These are phyloP conservation scores for Apiotrichum veenhuisii DNA, from an alignment of 1,284 basidiomycete species.

Conservation along the genomic window DNA sequence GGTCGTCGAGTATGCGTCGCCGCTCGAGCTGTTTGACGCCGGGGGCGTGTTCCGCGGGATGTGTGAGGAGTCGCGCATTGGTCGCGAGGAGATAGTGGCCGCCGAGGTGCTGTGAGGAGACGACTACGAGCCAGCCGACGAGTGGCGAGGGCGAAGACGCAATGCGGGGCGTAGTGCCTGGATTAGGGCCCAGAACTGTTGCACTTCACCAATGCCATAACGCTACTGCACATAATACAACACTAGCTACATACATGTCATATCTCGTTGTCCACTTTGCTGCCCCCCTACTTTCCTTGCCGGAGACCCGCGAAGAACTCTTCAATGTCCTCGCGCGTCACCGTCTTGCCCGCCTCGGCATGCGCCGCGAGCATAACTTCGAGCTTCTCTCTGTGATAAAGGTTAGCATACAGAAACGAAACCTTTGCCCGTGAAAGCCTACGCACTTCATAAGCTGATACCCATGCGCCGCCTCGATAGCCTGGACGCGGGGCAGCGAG, in stretches of 20 bases:
- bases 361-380: conserved; percentile 35
- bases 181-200: too few relatives aligned
- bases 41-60: conserved; percentile 44
- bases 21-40: conserved; percentile 42
- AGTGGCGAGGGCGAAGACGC: too few relatives aligned
- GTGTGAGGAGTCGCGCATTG: conserved; percentile 49
- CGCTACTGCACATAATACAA: background rate
- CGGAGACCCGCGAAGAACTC: conserved; percentile 34
- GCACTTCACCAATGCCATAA: too few relatives aligned
- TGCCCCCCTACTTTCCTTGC: too few relatives aligned
- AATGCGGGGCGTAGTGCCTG: too few relatives aligned
- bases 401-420: background rate
- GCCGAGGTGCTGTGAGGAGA: too few relatives aligned
- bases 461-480: conserved; percentile 47
- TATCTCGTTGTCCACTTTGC: background rate
- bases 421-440: background rate
- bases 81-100: conserved; percentile 42
- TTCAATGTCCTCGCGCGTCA: conserved; percentile 42
- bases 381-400: conserved; percentile 31
- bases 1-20: conserved; percentile 44
- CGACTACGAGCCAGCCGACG: too few relatives aligned
- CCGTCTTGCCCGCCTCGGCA: conserved; percentile 28
- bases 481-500: conserved; percentile 41
- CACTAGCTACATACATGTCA: too few relatives aligned
- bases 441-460: conserved; percentile 47